A percentile compares a stretch with the other conserved stretches of the same genome.
These are phyloP conservation scores for Yamadazyma takamatsuzukensis DNA, from an alignment of 805 yeast species.

Conservation along the genomic window DNA sequence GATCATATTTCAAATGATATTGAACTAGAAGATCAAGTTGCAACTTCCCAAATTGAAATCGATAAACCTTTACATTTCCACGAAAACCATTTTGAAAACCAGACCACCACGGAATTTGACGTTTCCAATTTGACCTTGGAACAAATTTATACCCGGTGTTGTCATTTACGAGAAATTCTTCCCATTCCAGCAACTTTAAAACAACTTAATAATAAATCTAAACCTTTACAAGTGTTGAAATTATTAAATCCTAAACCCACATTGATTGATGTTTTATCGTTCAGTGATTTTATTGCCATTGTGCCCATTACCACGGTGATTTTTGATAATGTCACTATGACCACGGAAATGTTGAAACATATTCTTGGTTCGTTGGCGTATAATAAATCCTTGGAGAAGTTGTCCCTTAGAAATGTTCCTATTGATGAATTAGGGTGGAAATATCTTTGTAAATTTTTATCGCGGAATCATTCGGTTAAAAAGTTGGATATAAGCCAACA, in stretches of 20 bases:
- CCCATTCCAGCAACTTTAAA: constrained; percentile 84
- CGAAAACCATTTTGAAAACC: constrained; percentile 47
- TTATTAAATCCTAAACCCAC: constrained; percentile 59
- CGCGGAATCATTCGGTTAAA: constrained; percentile 38
- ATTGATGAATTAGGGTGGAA: constrained; percentile 52
- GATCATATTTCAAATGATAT: constrained; percentile 6
- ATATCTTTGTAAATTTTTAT: constrained; percentile 46
- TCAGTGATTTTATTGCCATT: constrained; percentile 54
- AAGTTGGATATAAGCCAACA: constrained; percentile 59
- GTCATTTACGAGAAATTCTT: constrained; percentile 85
- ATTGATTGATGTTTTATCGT: constrained; percentile 52
- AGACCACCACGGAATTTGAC: constrained; percentile 16
- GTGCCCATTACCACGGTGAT: constrained; percentile 54
- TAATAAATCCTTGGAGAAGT: constrained; percentile 45
- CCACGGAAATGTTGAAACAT: constrained; percentile 50
- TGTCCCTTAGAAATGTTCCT: constrained; percentile 54
- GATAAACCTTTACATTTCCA: constrained; percentile 70
- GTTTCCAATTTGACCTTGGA: constrained; percentile 37
- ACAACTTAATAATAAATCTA: constrained; percentile 48
- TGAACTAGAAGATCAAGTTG: constrained; percentile 18
- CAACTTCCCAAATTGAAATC: constrained; percentile 39
- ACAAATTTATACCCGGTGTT: constrained; percentile 71
- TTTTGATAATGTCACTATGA: constrained; percentile 54
- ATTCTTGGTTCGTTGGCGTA: constrained; percentile 43
- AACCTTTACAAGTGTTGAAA: constrained; percentile 52